Evolutionary conservation across 805 yeast species (phyloP), one percentile per base, ranked within the genome.

Genomic region (Saccharomyces kudriavzevii): DNA sequence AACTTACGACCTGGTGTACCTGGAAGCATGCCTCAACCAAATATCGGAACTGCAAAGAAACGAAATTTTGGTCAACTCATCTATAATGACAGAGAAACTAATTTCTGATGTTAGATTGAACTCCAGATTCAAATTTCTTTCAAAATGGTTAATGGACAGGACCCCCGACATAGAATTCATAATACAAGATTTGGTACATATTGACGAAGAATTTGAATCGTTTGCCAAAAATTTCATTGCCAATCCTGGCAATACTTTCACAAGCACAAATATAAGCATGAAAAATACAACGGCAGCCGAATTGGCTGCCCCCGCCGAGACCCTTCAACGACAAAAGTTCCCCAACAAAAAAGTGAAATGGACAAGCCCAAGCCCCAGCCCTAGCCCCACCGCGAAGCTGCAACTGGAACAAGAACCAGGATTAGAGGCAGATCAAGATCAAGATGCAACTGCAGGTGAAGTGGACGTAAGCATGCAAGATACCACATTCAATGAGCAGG

Each of bases 21-120:
- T 77, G 53, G 75, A 78, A 14, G 61, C 69, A 2, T 67, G 74
- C 48, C 62, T 82, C 3, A 65, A 69, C 0, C 62, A 74, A 29
- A 65, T 84, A 35, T 76, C 74, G 31, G 81, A 79, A 25, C 65
- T 75, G 0, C 67, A 81, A 2, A 83, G 83, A 45, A 75, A 72
- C 50, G 83, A 83, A 40, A 73, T 84, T 5, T 65, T 84, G 24
- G 75, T 79, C 53, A 77, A 77, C 56, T 77, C 88, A 0, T 78
- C 86, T 0, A 67, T 80, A 4, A 66, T 81, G 29, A 76, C 79
- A 61, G 90, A 84, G 60, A 76, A 77, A 51, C 62, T 75, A 61
- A 55, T 71, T 10, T 59, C 64, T 14, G 66, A 70, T 30, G 60
- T 62, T 20, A 62, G 57, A 0, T 62, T 72, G 27, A 49, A 58